Evolutionary conservation across 768 basidiomycete genomes (phyloP), one percentile per base, ranked within the genome.

Genomic region (Lactarius indigo): DNA sequence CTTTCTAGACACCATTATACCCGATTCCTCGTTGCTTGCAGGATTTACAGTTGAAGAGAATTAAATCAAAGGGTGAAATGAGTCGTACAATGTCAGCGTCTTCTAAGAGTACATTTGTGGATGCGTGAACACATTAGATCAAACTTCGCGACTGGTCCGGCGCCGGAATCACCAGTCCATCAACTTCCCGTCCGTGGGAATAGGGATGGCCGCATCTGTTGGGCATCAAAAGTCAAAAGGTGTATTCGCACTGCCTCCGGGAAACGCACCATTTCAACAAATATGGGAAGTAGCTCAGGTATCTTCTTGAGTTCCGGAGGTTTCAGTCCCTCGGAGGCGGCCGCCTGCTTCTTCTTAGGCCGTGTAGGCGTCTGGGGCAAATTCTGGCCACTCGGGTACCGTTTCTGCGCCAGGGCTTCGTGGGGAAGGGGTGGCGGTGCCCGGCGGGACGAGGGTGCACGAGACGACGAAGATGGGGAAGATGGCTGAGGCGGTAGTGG

Each of bases 201-300:
- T 59, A 70, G 9, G 9, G 57, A 64, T 23, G 70, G 68, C 10
- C 68, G 68, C 62, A 70, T 63, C 70, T 70, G 30, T 12, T 15
- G 41, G 30, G 15, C 42, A 41, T 8, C 31, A 39, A 61, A 15
- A 52, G 9, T 31, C 7, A 31, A 47, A 3, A 61, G 13, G 12
- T 4, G 28, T 20, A 28, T 5, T 28, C 10, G 26, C n/a, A 35
- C 1, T 18, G 6, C 58, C 35, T 35, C 37, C 15, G 23, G 44
- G 63, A 26, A 31, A 78, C 87, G 73, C 68, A 97, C 95, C 84
- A 98, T 87, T 79, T 98, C 97, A 54, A 90, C 84, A 75, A 98
- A 98, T 31, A 98, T 72, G 2, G 96, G 94, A 42, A 97, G 79
- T 26, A 99, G 75, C 66, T 86, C 82, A n/a, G 92, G 90, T 60